Evolutionary conservation across 2,329 filamentous ascomycete genomes (phyloP).

Genomic region (Grosmannia serpens): DNA sequence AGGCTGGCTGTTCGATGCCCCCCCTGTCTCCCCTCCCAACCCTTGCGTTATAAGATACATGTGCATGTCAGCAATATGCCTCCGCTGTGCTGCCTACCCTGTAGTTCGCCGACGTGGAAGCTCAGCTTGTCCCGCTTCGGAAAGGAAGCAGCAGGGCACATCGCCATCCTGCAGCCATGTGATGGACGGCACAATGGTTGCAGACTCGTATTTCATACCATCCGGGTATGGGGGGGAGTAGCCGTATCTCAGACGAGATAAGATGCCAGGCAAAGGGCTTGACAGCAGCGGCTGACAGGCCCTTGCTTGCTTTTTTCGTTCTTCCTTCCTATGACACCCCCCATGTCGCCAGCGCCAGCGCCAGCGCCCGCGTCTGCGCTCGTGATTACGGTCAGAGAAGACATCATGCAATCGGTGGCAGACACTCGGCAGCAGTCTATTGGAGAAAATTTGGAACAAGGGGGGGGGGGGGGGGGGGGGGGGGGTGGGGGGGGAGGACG

Average conservation of each 20-base stretch:
- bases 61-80: not conserved
- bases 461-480: not conserved
- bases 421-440: not conserved
- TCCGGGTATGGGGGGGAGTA: too few species aligned
- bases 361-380: not conserved
- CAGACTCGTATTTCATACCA: too few species aligned
- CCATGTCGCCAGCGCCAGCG: not conserved
- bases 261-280: not conserved
- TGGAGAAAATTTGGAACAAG: not conserved
- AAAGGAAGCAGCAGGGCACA: not conserved
- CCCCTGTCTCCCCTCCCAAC: too few species aligned
- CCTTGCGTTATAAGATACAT: too few species aligned
- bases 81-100: too few species aligned
- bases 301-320: not conserved
- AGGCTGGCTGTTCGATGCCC: not conserved
- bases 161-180: too few species aligned
- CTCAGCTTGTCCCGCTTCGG: not conserved
- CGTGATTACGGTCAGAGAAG: not conserved
- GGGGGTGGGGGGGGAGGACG: too few species aligned
- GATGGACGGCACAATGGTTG: too few species aligned
- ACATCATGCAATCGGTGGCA: not conserved
- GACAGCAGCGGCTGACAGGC: not conserved
- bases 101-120: too few species aligned
- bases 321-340: not conserved
- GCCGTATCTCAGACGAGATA: not conserved